phyloP scores from a whole-genome alignment of 495 filamentous ascomycete genomes.

The Achaetomiella virescens region DNA sequence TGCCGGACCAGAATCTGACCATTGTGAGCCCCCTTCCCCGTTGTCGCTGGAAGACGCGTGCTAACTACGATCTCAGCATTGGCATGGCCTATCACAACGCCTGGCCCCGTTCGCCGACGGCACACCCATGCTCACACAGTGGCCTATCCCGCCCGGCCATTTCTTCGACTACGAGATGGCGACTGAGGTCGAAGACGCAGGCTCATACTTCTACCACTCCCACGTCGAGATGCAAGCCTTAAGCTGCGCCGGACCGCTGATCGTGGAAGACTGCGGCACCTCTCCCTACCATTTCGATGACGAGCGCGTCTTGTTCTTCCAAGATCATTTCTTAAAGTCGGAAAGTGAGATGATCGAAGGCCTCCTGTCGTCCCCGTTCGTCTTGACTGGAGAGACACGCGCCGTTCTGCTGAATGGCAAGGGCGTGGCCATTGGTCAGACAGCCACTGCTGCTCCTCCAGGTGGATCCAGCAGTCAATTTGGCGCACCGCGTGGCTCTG shows the following conservation, averaged over 20 bases:
- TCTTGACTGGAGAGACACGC: constrained; percentile 44
- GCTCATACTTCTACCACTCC: constrained; percentile 57
- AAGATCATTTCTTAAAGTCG: constrained; percentile 45
- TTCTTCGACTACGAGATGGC: constrained; percentile 59
- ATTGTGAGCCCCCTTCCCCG: constrained; percentile 35
- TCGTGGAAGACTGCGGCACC: constrained; percentile 43
- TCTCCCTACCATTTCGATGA: constrained; percentile 50
- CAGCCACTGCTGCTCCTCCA: constrained; percentile 17
- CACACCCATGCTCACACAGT: constrained; percentile 46
- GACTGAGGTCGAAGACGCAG: constrained; percentile 43
- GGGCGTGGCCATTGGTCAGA: constrained; percentile 27
- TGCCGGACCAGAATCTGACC: constrained; percentile 46
- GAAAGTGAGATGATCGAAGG: constrained; percentile 39
- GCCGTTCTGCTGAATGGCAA: constrained; percentile 48
- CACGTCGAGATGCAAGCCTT: constrained; percentile 53
- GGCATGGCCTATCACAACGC: constrained; percentile 53
- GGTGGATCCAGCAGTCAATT: constrained; percentile 27
- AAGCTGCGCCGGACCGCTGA: constrained; percentile 47
- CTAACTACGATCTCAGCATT: constrained; percentile 42
- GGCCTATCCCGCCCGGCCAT: constrained; percentile 52
- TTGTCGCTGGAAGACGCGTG: background rate
- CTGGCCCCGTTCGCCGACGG: constrained; percentile 54
- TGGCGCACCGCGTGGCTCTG: constrained; percentile 12
- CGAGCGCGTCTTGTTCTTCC: constrained; percentile 47
- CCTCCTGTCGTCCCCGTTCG: constrained; percentile 32